phyloP scores from a whole-genome alignment of 1,284 basidiomycete species.

The Ganoderma lingzhi region DNA sequence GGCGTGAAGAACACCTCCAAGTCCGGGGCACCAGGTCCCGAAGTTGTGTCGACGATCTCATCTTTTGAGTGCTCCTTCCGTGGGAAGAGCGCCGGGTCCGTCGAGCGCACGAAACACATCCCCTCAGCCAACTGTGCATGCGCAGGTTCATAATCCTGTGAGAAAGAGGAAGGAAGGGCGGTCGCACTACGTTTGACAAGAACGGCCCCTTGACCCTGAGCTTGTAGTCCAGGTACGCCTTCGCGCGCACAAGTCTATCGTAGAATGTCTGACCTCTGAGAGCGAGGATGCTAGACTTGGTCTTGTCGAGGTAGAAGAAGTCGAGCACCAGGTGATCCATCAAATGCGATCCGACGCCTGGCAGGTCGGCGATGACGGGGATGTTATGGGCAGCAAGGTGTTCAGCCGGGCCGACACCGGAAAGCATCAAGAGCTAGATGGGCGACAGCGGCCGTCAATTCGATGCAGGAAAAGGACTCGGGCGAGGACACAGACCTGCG shows the following conservation, averaged over 20 bases:
- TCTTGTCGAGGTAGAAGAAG: constrained; percentile 59
- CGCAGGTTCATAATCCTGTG: not conserved
- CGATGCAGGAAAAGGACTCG: not conserved
- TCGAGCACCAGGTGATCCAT: constrained; percentile 64
- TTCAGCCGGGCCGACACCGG: constrained; percentile 69
- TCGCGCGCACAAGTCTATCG: constrained; percentile 46
- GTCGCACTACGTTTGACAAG: constrained; percentile 62
- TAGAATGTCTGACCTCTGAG: constrained; percentile 46
- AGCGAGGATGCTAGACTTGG: constrained; percentile 37
- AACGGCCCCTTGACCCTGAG: constrained; percentile 49
- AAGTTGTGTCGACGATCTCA: constrained; percentile 56
- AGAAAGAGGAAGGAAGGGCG: constrained; percentile 59
- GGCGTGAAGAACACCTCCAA: constrained; percentile 64
- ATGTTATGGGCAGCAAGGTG: constrained; percentile 60
- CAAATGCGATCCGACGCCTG: constrained; percentile 67
- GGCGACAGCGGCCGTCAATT: not conserved
- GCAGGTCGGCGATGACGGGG: constrained; percentile 58
- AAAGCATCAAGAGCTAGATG: constrained; percentile 39
- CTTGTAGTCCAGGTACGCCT: constrained; percentile 53
- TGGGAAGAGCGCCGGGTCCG: not conserved
- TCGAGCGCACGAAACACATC: not conserved
- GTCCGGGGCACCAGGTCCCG: constrained; percentile 63
- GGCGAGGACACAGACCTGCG: not conserved
- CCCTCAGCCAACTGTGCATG: not conserved
- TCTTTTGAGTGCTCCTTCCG: constrained; percentile 34